Evolutionary conservation across 2,329 filamentous ascomycete genomes (phyloP).

Genomic region (Rhytidhysteron rufulum): DNA sequence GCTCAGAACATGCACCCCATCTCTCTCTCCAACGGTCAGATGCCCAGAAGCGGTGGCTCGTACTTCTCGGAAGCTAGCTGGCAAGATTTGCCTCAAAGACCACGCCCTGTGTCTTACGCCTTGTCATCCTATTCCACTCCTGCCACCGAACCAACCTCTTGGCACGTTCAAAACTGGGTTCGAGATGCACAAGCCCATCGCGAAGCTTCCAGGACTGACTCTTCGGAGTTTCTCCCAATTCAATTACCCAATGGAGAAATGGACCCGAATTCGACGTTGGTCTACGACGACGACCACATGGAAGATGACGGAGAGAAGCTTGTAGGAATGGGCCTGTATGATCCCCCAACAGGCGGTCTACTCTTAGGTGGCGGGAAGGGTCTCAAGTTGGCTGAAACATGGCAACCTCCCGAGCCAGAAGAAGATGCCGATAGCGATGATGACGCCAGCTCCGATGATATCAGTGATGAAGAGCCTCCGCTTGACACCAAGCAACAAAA

Average conservation of each 20-base stretch:
- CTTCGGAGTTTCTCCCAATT: slow-evolving; percentile 48
- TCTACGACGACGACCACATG: slow-evolving; percentile 43
- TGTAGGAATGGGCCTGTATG: slow-evolving; percentile 80
- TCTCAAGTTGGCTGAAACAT: slow-evolving; percentile 77
- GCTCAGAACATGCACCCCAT: slow-evolving; percentile 12
- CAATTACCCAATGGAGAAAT: slow-evolving; percentile 38
- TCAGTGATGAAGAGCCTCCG: slow-evolving; percentile 29
- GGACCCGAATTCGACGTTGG: slow-evolving; percentile 31
- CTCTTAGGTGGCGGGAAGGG: slow-evolving; percentile 62
- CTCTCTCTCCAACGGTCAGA: slow-evolving; percentile 9
- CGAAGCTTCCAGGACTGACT: slow-evolving; percentile 14
- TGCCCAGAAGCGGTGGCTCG: slow-evolving; percentile 14
- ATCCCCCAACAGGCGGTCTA: slow-evolving; percentile 57
- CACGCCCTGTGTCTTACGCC: slow-evolving; percentile 13
- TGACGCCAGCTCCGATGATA: slow-evolving; percentile 46
- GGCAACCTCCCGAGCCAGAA: slow-evolving; percentile 56
- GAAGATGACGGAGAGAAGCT: slow-evolving; percentile 65
- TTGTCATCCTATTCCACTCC: slow-evolving; percentile 29
- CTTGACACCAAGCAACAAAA: slow-evolving; percentile 24
- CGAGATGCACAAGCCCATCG: slow-evolving; percentile 28
- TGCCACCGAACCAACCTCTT: slow-evolving; percentile 27
- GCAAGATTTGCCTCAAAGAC: slow-evolving; percentile 21
- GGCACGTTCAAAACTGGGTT: slow-evolving; percentile 36
- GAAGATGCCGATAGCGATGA: slow-evolving; percentile 43
- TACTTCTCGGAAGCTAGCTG: slow-evolving; percentile 27